Base-by-base conservation (phyloP, 768 basidiomycete species). In the Mrakia hoshinonis region DNA sequence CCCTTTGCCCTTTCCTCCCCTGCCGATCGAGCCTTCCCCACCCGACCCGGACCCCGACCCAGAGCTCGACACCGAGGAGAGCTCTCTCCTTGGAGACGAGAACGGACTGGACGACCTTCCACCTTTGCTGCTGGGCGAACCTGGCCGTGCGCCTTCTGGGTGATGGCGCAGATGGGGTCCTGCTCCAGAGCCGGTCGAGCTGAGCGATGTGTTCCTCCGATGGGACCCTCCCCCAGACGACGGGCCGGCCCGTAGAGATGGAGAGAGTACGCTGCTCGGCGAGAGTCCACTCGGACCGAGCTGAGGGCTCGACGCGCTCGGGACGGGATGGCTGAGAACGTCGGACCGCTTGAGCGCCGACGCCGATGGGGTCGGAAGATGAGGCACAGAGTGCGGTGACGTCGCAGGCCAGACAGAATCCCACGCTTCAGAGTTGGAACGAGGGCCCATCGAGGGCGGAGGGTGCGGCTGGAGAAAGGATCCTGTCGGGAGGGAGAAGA, bases 371-470 rank as follows among this genome's bases (percentile, higher is more conserved):
- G 55, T 39, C 2, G 70, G 70, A 0, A 72, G 58, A 29, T 72
- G 70, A 18, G 70, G 70, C 10, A 72, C 66, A 9, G 70, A 64
- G 48, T 67, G 65, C n/a, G 70, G 70, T 12, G 70, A 67, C 7
- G 66, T 67, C 15, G 70, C 70, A 11, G 70, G 70, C 70, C 70
- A 72, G 65, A 72, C 70, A 29, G 70, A 72, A 55, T 72, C 70
- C 70, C 70, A 72, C 12, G 70, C 70, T 18, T 72, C 70, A 6
- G 66, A 61, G 38, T 65, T 67, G 24, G 70, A 49, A 20, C 70
- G 38, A 4, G n/a, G n/a, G 22, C 24, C 39, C 39, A 39, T 20
- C 3, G 51, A 58, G 6, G 65, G 48, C 6, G 70, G 52, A 10
- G 69, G 69, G 26, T 70, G 52, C 9, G 69, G 69, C n/a, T 70